Evolutionary conservation across 106 monocot species (phyloP), one percentile per base, ranked within the genome.

Genomic region (Gastrodia elata): DNA sequence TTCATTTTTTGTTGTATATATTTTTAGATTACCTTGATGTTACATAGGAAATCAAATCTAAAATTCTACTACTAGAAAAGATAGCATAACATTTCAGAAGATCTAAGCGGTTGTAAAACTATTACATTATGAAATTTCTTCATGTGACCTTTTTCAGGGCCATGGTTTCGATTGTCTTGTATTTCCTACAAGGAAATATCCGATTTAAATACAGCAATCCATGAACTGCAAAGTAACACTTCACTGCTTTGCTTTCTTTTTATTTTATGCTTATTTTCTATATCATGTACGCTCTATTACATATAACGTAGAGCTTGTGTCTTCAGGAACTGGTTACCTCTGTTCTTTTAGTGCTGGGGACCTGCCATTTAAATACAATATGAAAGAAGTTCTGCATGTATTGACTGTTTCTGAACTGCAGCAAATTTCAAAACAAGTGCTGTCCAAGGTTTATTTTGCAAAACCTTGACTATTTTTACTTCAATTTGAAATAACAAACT

Each of bases 151-250:
- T 8, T 28, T 76, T 10, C 65, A 97, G 97, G 97, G 15, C 93
- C 93, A 73, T 97, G 93, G 97, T 97, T 97, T 82, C 80, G 90
- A 38, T 77, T 86, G 71, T 84, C 84, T 44, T 80, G 76, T 75
- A 85, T 97, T 44, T 81, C 78, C 32, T 97, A 93, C 59, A 27
- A 82, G 14, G 97, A 97, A 68, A 86, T 97, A 73, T 55, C 72
- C 38, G 85, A 97, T 88, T 71, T 78, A 68, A 35, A 74, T 30
- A 75, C 71, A 71, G 90, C 88, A 81, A 72, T 83, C 65, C 78
- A 87, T 74, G 90, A 93, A 81, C 75, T 97, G 68, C 82, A 83
- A 61, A 49, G 97, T 97, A 88, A 49, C 72, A 33, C 28, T 72
- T 43, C 67, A 38, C 24, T 75, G 49, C 52, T 37, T 13, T 55